Conservation (phyloP, 2,329 filamentous ascomycete species). For the Scleromitrula shiraiana region DNA sequence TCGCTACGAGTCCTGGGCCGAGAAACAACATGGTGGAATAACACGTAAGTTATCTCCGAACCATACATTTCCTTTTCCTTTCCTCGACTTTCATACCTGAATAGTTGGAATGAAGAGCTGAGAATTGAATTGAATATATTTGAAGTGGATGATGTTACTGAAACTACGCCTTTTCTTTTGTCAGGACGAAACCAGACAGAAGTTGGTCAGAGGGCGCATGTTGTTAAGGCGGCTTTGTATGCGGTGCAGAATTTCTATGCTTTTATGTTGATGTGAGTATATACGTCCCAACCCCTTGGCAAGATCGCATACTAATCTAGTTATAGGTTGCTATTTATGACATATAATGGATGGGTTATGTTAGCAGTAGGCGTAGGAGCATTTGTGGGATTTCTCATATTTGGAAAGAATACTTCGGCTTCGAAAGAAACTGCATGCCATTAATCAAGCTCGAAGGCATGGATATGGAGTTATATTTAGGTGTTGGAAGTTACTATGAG, state of each 20-base stretch:
- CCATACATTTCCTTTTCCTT: slow-evolving; percentile 1
- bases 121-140: slow-evolving; percentile 14
- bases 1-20: slow-evolving; percentile 57
- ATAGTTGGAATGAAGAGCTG: slow-evolving; percentile 20
- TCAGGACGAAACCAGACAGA: slow-evolving; percentile 63
- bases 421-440: slow-evolving; percentile 90
- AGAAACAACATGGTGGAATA: slow-evolving; percentile 17
- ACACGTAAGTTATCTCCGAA: slow-evolving; percentile 24
- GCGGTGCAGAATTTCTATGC: slow-evolving; percentile 95
- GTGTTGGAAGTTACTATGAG: neutral
- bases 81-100: slow-evolving; percentile 11
- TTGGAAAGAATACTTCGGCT: slow-evolving; percentile 61
- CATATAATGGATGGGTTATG: slow-evolving; percentile 99
- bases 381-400: slow-evolving; percentile 78
- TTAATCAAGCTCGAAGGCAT: slow-evolving; percentile 37
- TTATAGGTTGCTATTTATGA: slow-evolving; percentile 93
- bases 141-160: slow-evolving; percentile 39
- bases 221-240: slow-evolving; percentile 78
- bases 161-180: slow-evolving; percentile 54
- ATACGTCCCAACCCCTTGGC: neutral
- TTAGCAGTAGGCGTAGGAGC: slow-evolving; percentile 80
- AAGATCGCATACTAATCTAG: neutral
- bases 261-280: slow-evolving; percentile 95
- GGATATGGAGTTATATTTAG: neutral
- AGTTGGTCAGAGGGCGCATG: slow-evolving; percentile 59